Conservation (phyloP, 257 asterid genomes). For the Nicotiana tomentosiformis region DNA sequence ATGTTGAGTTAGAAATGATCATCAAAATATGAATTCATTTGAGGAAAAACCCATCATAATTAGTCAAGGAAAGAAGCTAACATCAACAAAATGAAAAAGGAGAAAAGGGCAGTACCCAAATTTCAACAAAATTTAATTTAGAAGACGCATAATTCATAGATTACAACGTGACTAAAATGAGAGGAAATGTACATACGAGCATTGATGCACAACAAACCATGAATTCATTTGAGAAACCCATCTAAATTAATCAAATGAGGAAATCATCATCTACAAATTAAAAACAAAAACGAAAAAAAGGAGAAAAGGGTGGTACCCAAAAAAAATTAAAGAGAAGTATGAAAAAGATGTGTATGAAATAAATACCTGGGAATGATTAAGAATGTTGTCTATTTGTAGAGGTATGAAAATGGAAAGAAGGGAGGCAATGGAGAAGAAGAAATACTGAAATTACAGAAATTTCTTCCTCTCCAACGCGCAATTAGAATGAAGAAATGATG, state of each 20-base stretch:
- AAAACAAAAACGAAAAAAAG: not conserved
- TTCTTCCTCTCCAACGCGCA: slow-evolving; percentile 14
- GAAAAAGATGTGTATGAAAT: not conserved
- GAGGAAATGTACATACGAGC: not conserved
- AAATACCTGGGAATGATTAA: not conserved
- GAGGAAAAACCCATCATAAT: not conserved
- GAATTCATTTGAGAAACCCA: not conserved
- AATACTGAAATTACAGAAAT: not conserved
- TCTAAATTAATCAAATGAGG: not conserved
- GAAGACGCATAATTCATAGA: not conserved
- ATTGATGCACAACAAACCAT: not conserved
- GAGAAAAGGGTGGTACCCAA: not conserved
- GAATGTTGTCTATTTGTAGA: not conserved
- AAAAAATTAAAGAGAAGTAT: not conserved
- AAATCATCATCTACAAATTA: too few species aligned
- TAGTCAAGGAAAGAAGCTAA: not conserved
- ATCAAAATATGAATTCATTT: not conserved
- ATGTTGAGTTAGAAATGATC: not conserved
- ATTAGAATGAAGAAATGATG: not conserved
- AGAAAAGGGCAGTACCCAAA: not conserved
- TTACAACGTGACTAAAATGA: not conserved
- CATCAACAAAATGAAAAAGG: not conserved
- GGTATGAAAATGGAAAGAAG: not conserved
- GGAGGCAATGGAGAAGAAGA: slow-evolving; percentile 9
- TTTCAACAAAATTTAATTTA: not conserved